Evolutionary conservation across 1,284 basidiomycete species (phyloP), one percentile per base, ranked within the genome.

Genomic region (Neotropicomus parvogracilis): DNA sequence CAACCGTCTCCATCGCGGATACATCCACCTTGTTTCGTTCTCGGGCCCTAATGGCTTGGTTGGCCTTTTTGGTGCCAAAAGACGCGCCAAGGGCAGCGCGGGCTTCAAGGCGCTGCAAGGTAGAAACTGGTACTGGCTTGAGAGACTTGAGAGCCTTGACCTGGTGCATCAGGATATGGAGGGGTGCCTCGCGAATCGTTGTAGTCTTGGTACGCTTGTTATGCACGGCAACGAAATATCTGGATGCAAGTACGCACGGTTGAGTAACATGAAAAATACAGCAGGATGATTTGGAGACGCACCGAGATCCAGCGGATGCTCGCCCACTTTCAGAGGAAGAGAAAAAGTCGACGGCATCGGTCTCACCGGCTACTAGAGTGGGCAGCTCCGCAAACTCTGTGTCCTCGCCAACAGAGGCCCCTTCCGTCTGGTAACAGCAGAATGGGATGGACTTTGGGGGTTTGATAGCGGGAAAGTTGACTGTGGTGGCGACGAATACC

Each of bases 11-110:
- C 87, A 95, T 92, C 2, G 91, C 90, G 44, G 75, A 74, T 13
- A 89, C 80, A 69, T 95, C 91, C 31, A 97, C 83, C 63, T 83
- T 83, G 70, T 94, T 94, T 53, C 94, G 78, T 67, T 92, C 91
- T 50, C 81, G 80, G 3, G 90, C 86, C 49, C 81, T 80, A 59
- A 97, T 92, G 26, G 82, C 84, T 13, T 83, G 81, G 68, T 91
- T 88, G 32, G 91, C 90, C 65, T 95, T 97, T 70, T 91, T 90
- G 12, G 92, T 95, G 19, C 94, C 94, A 57, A 97, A 97, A 1
- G 88, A 81, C 63, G 91, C 85, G 27, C 94, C 94, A 1, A 97
- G 79, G n/a, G 80, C 75, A 51, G 82, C 89, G 24, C 87, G 78
- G 29, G 84, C 83, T 42, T 80, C 75, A 39, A 77, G 70, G 50